These are phyloP conservation scores for Thelephora terrestris DNA, from an alignment of 1,284 basidiomycete genomes.

Conservation along the genomic window DNA sequence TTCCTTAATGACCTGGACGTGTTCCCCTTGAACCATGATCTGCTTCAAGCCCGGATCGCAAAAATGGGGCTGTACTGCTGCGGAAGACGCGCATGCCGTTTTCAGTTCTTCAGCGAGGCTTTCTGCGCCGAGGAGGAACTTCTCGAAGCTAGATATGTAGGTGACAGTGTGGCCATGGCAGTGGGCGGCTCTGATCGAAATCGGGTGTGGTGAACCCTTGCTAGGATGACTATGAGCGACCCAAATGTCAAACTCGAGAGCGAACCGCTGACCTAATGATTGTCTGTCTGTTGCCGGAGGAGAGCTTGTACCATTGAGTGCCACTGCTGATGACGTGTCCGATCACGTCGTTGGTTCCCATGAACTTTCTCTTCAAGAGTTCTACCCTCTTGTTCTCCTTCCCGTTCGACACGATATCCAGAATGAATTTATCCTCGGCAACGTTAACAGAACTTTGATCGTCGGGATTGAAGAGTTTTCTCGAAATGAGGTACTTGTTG, in stretches of 20 bases:
- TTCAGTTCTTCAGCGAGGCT: too few relatives aligned
- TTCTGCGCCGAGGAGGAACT: too few relatives aligned
- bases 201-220: too few relatives aligned
- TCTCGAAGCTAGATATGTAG: too few relatives aligned
- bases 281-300: too few relatives aligned
- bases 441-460: constrained; percentile 66
- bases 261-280: too few relatives aligned
- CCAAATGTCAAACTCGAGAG: background rate
- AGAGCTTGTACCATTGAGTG: too few relatives aligned
- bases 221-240: too few relatives aligned
- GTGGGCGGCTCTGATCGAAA: constrained; percentile 23
- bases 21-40: too few relatives aligned
- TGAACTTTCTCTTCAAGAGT: constrained; percentile 40
- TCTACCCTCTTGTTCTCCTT: background rate
- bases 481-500: constrained; percentile 49
- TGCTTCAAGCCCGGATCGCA: background rate
- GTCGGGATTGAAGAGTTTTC: constrained; percentile 54
- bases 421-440: constrained; percentile 38
- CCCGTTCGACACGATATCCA: constrained; percentile 30
- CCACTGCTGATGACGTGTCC: constrained; percentile 17
- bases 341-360: constrained; percentile 63
- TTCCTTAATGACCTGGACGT: too few relatives aligned
- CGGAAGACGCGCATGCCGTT: too few relatives aligned
- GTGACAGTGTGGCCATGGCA: constrained; percentile 24
- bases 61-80: too few relatives aligned